These are phyloP conservation scores for Graphilbum fragrans DNA, from an alignment of 2,329 filamentous ascomycete genomes.

Conservation along the genomic window DNA sequence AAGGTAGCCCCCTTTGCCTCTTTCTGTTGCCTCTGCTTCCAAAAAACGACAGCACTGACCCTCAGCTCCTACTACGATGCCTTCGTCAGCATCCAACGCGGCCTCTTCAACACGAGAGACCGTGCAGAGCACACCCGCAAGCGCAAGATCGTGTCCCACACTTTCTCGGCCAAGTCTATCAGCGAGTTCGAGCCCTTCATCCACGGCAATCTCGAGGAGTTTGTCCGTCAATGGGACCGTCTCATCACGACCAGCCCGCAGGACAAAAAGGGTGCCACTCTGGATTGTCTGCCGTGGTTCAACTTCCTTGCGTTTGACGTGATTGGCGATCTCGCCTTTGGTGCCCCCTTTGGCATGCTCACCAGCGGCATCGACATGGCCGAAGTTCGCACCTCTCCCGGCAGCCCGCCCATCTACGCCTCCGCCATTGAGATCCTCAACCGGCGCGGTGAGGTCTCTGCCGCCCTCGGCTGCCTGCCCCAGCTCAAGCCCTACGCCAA, in stretches of 20 bases:
- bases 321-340: conserved; percentile 52
- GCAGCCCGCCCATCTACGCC: conserved; percentile 51
- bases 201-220: conserved; percentile 61
- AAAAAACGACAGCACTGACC: conserved; percentile 48
- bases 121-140: conserved; percentile 75
- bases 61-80: conserved; percentile 54
- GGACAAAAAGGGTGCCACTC: conserved; percentile 36
- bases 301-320: conserved; percentile 49
- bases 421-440: conserved; percentile 82
- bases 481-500: conserved; percentile 66
- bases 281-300: conserved; percentile 74
- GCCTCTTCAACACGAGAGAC: conserved; percentile 82
- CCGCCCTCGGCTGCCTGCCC: conserved; percentile 64
- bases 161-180: conserved; percentile 72
- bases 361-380: conserved; percentile 63
- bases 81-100: conserved; percentile 76
- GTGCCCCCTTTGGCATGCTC: conserved; percentile 75
- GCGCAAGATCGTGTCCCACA: conserved; percentile 78
- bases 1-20: conserved; percentile 31
- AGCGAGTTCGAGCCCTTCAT: conserved; percentile 85
- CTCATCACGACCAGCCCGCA: conserved; percentile 34
- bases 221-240: conserved; percentile 61
- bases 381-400: conserved; percentile 54
- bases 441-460: conserved; percentile 74
- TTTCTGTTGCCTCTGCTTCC: neutral